Evolutionary conservation across 495 filamentous ascomycete genomes (phyloP), one percentile per base, ranked within the genome.

Genomic region (Aspergillus heteromorphus): DNA sequence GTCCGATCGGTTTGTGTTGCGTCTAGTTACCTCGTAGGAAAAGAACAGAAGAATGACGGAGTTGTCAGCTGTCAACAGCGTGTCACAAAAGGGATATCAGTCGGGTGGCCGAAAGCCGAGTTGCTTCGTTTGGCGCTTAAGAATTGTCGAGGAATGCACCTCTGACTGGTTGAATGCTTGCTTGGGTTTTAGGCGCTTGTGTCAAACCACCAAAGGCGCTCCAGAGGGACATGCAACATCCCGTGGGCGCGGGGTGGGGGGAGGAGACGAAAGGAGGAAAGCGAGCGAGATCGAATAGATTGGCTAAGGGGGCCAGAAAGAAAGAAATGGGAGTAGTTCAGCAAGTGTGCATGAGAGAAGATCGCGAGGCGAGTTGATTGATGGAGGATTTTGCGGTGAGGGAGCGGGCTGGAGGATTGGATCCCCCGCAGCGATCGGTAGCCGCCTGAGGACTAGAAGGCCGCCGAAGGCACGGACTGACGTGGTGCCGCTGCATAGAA

Each of bases 111-210:
- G 21, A 45, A 19, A 45, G 2, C 43, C 43, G 43, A 27, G 17
- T 27, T 42, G 23, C 34, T 62, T 38, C 65, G 68, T 67, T 65
- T 66, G 66, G 70, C 72, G 72, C 70, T 71, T 75, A 71, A 50
- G 51, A 54, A 57, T 59, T 36, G 56, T 49, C 7, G 45, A 53
- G 31, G 31, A 62, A 62, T 43, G 56, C 51, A 36, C 43, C n/a
- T 62, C 42, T 60, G 49, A 64, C 57, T 65, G 65, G 65, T 59
- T 42, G 51, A 53, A 51, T 48, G 53, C 47, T 47, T 31, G 45
- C 42, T 30, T n/a, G n/a, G n/a, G n/a, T n/a, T n/a, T n/a, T 57
- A 48, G 61, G 61, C 65, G 62, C 62, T 61, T 62, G 61, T 58
- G 58, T 57, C 50, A 54, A 54, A 55, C 61, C 56, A 64, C 57